Conservation (phyloP, 257 asterid species). For the Fraxinus anomala region DNA sequence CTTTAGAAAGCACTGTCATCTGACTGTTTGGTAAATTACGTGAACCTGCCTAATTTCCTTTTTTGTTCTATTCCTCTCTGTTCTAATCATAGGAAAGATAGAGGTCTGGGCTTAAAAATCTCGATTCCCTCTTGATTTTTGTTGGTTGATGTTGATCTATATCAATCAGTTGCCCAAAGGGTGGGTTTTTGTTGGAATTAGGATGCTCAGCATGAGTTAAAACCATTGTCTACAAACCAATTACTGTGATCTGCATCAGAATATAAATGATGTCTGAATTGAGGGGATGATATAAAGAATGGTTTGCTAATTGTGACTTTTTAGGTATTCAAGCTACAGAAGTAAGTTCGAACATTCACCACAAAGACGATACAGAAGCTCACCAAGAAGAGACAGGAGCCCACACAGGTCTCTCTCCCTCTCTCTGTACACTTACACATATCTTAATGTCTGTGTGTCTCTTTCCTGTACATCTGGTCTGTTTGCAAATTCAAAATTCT, state of each 20-base stretch:
- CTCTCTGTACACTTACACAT: neutral
- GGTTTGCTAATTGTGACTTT: neutral
- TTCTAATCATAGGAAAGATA: neutral
- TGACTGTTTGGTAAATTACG: too few species aligned
- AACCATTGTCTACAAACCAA: neutral
- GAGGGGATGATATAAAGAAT: neutral
- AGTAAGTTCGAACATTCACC: constrained; percentile 67
- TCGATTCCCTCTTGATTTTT: neutral
- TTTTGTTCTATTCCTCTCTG: neutral
- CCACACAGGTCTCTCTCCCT: constrained; percentile 70
- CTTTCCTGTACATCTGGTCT: neutral
- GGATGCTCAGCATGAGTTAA: constrained; percentile 2
- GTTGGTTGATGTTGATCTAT: neutral
- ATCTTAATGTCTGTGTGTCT: neutral
- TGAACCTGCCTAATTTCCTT: neutral
- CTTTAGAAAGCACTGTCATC: neutral
- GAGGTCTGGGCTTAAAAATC: neutral
- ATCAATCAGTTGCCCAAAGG: neutral
- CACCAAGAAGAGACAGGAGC: constrained; percentile 85
- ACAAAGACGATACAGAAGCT: constrained; percentile 56
- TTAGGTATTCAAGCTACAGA: constrained; percentile 74
- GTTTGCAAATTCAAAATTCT: neutral
- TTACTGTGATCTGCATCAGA: neutral
- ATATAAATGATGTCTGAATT: neutral
- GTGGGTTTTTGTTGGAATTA: neutral